Evolutionary conservation across 164 flowering plant species (phyloP).

Genomic region (Pachysandra terminalis): DNA sequence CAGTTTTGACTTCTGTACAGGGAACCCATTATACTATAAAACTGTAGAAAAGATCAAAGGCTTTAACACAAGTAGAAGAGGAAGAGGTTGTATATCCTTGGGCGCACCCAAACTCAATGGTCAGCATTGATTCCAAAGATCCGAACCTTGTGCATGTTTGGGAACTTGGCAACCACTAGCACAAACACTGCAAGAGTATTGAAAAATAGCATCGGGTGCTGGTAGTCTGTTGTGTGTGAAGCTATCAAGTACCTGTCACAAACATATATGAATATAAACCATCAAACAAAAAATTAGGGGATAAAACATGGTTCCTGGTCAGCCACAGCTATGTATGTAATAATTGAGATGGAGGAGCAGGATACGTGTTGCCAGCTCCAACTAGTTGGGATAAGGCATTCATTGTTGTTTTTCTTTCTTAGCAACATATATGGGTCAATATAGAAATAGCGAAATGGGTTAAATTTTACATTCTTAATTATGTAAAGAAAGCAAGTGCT

Average conservation of each 20-base stretch:
- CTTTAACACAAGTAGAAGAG: slow-evolving; percentile 18
- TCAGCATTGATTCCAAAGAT: slow-evolving; percentile 64
- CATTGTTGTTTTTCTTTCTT: too few species aligned
- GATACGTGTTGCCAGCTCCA: too few species aligned
- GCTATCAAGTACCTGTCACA: slow-evolving; percentile 58
- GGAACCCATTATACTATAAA: slow-evolving; percentile 17
- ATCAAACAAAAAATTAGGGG: too few species aligned
- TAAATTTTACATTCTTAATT: too few species aligned
- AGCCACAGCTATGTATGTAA: too few species aligned
- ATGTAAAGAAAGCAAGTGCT: too few species aligned
- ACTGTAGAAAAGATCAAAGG: slow-evolving; percentile 5
- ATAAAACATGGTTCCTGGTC: too few species aligned
- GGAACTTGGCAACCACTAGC: slow-evolving; percentile 63
- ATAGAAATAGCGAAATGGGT: too few species aligned
- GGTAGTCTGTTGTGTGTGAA: slow-evolving; percentile 65
- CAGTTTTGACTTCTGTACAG: slow-evolving; percentile 38
- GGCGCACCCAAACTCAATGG: slow-evolving; percentile 23
- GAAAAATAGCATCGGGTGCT: slow-evolving; percentile 57
- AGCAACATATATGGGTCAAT: too few species aligned
- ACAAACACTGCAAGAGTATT: slow-evolving; percentile 57
- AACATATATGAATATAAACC: not conserved
- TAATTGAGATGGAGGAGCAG: too few species aligned
- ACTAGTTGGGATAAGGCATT: too few species aligned
- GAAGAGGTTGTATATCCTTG: not conserved
- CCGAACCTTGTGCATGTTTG: slow-evolving; percentile 67